Base-by-base conservation (phyloP, 352 stramenopile species). In the Globisporangium nagaii region DNA sequence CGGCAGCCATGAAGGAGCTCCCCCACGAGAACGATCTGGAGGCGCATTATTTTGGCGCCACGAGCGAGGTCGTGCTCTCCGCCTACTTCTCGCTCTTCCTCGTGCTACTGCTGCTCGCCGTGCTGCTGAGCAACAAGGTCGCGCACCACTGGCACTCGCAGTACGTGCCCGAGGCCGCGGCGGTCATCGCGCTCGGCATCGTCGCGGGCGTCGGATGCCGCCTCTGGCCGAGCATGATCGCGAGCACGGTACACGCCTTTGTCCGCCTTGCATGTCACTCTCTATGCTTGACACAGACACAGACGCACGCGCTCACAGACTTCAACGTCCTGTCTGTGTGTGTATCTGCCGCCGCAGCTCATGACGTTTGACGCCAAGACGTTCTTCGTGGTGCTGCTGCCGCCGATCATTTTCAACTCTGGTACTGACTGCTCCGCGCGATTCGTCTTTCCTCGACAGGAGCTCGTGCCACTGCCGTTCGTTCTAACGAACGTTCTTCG, bases 401-500 rank as follows among this genome's bases (percentile, higher is more conserved):
- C 93, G 8, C 91, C 90, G 8, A 98, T 98, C 60, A 97, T 97
- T 56, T 98, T 97, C 73, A 97, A 98, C 70, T 95, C 80, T 13
- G 91, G 68, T 74, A 31, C 17, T 17, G 4, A 39, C 34, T 27
- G n/a, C 37, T 19, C n/a, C n/a, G n/a, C n/a, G n/a, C n/a, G n/a
- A n/a, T n/a, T n/a, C n/a, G n/a, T n/a, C n/a, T n/a, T n/a, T n/a
- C n/a, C n/a, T n/a, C n/a, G n/a, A n/a, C n/a, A n/a, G n/a, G n/a
- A n/a, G n/a, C n/a, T n/a, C n/a, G n/a, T n/a, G n/a, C n/a, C n/a
- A n/a, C n/a, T n/a, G n/a, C 20, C 41, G 25, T 0, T n/a, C 20
- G 35, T 10, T n/a, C 19, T 15, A 32, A 34, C 13, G 24, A 24
- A 34, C 17, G 20, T 13, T 32, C 22, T 15, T 47, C 24, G 15